Evolutionary conservation across 2,329 filamentous ascomycete genomes (phyloP), one percentile per base, ranked within the genome.

Genomic region (Aspergillaceae sp.): DNA sequence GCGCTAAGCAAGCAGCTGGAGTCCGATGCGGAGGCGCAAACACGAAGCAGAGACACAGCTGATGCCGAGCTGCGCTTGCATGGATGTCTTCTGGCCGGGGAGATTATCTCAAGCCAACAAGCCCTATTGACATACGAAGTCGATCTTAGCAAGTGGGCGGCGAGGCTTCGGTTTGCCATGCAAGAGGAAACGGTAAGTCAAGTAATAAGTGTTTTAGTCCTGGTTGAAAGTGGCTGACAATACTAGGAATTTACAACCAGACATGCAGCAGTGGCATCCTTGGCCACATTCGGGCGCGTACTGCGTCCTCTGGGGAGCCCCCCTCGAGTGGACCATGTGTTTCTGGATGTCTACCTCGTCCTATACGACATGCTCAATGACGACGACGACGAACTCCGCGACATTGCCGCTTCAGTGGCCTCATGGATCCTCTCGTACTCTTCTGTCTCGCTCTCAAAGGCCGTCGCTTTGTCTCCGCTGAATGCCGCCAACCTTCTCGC

Each of bases 361-460:
- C 69, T 91, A 1, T 90, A 92, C 64, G 83, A 88, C 60, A 74
- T 82, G 40, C 74, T 94, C 4, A 86, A 87, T 59, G 92, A 97
- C 60, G 91, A 97, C 60, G 91, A 97, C 60, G 87, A 95, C 51
- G 89, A 96, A 47, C 78, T 96, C 51, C 80, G 91, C 40, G 77
- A 83, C 32, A 63, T 78, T 1, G 84, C 83, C 5, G 78, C 70
- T 5, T 52, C 58, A 4, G 61, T 63, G 2, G 62, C 65, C 9
- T 70, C 67, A 3, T 61, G 58, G 52, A 46, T 68, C 0, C 54
- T 71, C 0, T 66, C 63, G 5, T 60, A 62, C 38, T 63, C 61
- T 0, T 56, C 56, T 4, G 53, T 65, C 2, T 63, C 58, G 1
- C 57, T 59, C 6, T 41, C 49, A 4, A 52, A 52, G 5, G 53